Conservation (phyloP, 257 asterid species). For the Eustoma russellianum region DNA sequence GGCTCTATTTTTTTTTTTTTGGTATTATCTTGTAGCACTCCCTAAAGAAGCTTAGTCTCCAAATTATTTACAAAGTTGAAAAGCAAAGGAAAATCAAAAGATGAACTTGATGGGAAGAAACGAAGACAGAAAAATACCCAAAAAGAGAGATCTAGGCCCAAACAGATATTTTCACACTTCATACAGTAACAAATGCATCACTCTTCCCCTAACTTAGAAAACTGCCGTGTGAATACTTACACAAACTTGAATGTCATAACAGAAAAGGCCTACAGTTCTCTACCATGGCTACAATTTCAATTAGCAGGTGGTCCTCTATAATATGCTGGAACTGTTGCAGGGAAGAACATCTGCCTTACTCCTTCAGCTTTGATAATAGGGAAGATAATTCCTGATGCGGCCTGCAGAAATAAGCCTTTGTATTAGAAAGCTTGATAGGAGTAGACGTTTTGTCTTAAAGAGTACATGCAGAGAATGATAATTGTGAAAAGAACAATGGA, state of each 20-base stretch:
- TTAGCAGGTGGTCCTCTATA: conserved; percentile 32
- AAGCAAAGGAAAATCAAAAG: no score
- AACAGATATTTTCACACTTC: conserved; percentile 11
- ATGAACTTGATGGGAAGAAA: neutral
- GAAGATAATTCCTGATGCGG: conserved; percentile 42
- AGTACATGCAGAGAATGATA: neutral
- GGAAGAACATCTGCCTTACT: conserved; percentile 52
- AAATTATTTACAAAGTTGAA: conserved; percentile 10
- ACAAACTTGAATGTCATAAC: conserved; percentile 11
- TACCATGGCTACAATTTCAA: conserved; percentile 8
- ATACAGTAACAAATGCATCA: conserved; percentile 4
- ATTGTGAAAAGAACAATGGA: conserved; percentile 1
- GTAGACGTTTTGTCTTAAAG: neutral
- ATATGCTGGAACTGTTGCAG: conserved; percentile 44
- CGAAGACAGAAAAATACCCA: neutral
- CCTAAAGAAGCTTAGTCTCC: neutral
- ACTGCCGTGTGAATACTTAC: conserved; percentile 6
- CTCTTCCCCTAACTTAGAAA: neutral
- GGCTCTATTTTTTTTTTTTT: no score
- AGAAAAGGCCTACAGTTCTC: neutral
- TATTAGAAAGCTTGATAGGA: neutral
- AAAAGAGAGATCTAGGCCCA: conserved; percentile 4
- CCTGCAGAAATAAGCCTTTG: conserved; percentile 14
- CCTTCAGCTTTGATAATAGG: conserved; percentile 59
- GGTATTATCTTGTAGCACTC: no score